Base-by-base conservation (phyloP, 257 asterid genomes). In the Eucommia ulmoides region DNA sequence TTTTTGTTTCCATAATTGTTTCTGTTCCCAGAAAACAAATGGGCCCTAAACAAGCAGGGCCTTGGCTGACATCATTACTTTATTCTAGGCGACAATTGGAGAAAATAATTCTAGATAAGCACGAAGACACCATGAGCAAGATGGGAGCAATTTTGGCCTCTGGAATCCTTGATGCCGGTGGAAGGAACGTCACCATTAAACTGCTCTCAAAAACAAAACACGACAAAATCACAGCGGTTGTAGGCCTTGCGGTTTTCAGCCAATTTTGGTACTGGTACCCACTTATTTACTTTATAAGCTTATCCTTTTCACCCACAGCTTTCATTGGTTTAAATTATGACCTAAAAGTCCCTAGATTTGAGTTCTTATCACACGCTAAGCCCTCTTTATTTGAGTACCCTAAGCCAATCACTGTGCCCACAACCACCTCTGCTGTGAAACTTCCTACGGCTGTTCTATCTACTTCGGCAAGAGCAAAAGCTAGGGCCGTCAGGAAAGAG, bases 221-320 rank as follows among this genome's bases (percentile, higher is more conserved):
- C 38, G 94, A 88, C 59, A 82, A 77, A 71, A 65, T 88, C 35
- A 82, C 87, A 22, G 95, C 97, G 24, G 80, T 88, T 23, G 84
- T 91, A 57, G 99, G 99, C 50, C 93, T 91, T 29, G 99, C 94
- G 10, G 95, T 91, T 57, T 91, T 91, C 77, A 89, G 86, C 55
- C 98, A 89, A 68, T 89, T 85, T 78, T 89, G 98, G 98, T 85
- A 85, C 57, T 86, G 99, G 99, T 86, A 91, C 61, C 99, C 99
- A 1, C 99, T 91, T 33, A 86, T 79, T 67, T 83, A 91, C 57
- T 86, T 91, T 65, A 60, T 79, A 38, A 91, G 99, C 67, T 64
- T 91, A 72, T 68, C 99, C 8, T 91, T 91, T 80, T 91, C 99
- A 2, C 95, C 99, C n/a, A 86, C 97, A 24, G 99, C 99, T 11